Base-by-base conservation (phyloP, 139 green algal species). In the Eudorina sp. region DNA sequence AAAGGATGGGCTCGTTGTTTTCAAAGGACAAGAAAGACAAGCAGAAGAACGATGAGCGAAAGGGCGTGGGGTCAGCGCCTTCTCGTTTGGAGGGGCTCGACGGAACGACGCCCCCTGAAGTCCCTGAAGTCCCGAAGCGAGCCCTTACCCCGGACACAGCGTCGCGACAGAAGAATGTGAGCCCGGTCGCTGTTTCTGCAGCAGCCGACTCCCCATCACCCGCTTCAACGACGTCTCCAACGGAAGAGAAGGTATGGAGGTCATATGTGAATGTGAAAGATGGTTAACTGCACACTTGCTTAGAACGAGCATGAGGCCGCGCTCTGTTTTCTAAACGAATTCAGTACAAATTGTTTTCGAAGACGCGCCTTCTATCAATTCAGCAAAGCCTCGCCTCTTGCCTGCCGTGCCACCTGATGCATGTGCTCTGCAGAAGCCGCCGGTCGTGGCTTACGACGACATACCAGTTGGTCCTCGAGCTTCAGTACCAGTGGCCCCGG, bases 11-110 rank as follows among this genome's bases (percentile, higher is more conserved):
- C 4, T 79, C 64, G 19, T 6, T 87, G 27, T 87, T 87, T 23
- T 55, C 31, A 38, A 86, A 86, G 31, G 80, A 86, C 64, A 87
- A 87, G 34, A 58, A n/a, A n/a, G n/a, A n/a, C n/a, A n/a, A 77
- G 31, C 53, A 68, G 27, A 48, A 46, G 43, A 76, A 76, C 1
- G 62, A 45, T 0, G 81, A 79, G 16, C 81, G 9, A 3, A 78
- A 66, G 23, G 55, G 40, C 3, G 41, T 40, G 38, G 81, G 81
- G 2, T 87, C 81, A 36, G 81, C 81, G 21, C 81, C 81, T 38
- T 77, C 81, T 8, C 62, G 81, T 16, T 55, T 87, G 3, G 81
- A 87, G 45, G 81, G 81, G 5, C 81, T 87, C 2, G 81, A 87
- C 66, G 81, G 81, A 41, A 87, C 81, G 38, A 79, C 45, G 21